phyloP scores from a whole-genome alignment of 768 basidiomycete genomes.

The Kwoniella bestiolae region DNA sequence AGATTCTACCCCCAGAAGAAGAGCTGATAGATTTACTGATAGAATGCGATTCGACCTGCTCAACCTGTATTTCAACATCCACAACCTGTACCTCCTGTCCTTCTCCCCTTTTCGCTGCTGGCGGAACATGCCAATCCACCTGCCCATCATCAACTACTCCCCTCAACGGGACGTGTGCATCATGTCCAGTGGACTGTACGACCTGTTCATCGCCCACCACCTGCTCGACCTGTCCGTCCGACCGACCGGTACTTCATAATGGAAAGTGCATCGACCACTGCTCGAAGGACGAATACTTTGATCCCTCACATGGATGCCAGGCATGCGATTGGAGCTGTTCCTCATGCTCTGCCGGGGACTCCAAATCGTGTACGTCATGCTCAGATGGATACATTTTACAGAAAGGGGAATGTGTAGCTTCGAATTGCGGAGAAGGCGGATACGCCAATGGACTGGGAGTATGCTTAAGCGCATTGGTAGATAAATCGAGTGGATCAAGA shows the following conservation, averaged over 20 bases:
- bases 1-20: not conserved
- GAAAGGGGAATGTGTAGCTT: conserved; percentile 37
- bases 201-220: conserved; percentile 40
- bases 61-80: conserved; percentile 38
- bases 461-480: conserved; percentile 37
- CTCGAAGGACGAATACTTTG: conserved; percentile 40
- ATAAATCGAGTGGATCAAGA: conserved; percentile 1
- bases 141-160: conserved; percentile 43
- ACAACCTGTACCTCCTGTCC: conserved; percentile 49
- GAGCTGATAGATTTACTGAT: not conserved
- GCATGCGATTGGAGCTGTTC: conserved; percentile 44
- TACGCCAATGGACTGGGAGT: conserved; percentile 34
- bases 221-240: conserved; percentile 42
- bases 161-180: conserved; percentile 39
- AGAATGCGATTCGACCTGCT: conserved; percentile 51
- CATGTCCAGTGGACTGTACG: conserved; percentile 47
- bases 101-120: conserved; percentile 27
- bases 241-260: conserved; percentile 37
- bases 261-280: conserved; percentile 48
- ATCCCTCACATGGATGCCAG: conserved; percentile 34
- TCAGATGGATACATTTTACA: conserved; percentile 39
- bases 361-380: conserved; percentile 43
- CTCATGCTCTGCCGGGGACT: conserved; percentile 34
- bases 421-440: conserved; percentile 27
- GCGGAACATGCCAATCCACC: conserved; percentile 36